Conservation (phyloP, 176 grass and related monocot genomes). For the Oryza coarctata region DNA sequence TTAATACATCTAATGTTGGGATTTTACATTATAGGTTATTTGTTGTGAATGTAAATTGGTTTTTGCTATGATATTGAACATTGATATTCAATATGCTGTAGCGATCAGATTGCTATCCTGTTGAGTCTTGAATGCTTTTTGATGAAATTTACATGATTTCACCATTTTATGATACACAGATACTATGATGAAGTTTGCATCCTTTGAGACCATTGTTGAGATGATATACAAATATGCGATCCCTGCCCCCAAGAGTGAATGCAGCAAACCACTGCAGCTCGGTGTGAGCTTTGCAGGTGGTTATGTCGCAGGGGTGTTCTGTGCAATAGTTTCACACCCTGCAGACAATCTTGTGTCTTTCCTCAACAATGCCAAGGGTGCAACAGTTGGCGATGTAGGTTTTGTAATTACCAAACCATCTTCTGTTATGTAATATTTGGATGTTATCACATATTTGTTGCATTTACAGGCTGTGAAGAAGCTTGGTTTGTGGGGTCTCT, state of each 20-base stretch:
- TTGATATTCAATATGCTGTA: background rate
- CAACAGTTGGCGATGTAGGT: constrained; percentile 70
- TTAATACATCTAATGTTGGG: background rate
- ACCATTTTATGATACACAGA: constrained; percentile 42
- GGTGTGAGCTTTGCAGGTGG: constrained; percentile 80
- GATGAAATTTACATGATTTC: background rate
- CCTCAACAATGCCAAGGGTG: constrained; percentile 70
- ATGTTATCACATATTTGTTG: background rate
- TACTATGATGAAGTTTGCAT: constrained; percentile 90
- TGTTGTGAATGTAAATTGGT: background rate
- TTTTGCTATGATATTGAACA: background rate
- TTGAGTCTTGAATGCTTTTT: background rate
- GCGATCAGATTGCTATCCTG: background rate
- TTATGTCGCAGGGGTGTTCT: constrained; percentile 73
- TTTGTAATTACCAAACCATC: background rate
- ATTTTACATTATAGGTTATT: background rate
- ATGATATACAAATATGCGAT: constrained; percentile 71
- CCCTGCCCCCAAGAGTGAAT: constrained; percentile 61
- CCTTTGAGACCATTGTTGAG: constrained; percentile 71
- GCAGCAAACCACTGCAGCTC: constrained; percentile 77
- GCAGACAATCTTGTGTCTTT: constrained; percentile 83
- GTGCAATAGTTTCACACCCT: constrained; percentile 75
- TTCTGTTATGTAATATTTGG: background rate
- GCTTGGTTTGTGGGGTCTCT: constrained; percentile 68
- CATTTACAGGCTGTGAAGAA: constrained; percentile 74